Conservation (phyloP, 805 yeast species). For the Torulaspora maleeae region DNA sequence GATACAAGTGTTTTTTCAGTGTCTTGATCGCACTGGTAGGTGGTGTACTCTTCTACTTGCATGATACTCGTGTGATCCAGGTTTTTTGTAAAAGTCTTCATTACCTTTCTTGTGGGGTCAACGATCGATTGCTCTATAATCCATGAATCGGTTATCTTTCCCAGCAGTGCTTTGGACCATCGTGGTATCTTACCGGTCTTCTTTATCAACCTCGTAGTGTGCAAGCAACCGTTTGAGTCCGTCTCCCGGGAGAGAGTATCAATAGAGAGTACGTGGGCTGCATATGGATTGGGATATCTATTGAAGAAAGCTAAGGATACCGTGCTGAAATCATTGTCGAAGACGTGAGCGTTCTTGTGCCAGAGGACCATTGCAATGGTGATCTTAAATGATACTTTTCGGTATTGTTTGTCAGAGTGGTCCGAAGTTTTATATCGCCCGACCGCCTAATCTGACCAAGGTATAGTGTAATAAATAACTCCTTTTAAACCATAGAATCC, state of each 20-base stretch:
- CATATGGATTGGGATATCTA: slow-evolving; percentile 70
- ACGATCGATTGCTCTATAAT: slow-evolving; percentile 73
- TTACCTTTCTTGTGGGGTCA: slow-evolving; percentile 50
- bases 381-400: not conserved
- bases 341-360: slow-evolving; percentile 52
- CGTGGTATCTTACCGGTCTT: slow-evolving; percentile 78
- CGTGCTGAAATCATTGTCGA: slow-evolving; percentile 60
- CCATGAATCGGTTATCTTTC: slow-evolving; percentile 68
- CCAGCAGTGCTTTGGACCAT: slow-evolving; percentile 73
- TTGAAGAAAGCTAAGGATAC: slow-evolving; percentile 74
- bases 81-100: slow-evolving; percentile 73
- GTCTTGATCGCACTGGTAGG: slow-evolving; percentile 42
- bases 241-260: slow-evolving; percentile 66
- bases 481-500: not conserved
- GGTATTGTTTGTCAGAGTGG: not conserved
- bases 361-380: slow-evolving; percentile 54
- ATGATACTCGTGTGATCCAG: slow-evolving; percentile 77
- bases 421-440: slow-evolving; percentile 3
- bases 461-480: not conserved
- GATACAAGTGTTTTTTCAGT: slow-evolving; percentile 43
- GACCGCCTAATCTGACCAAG: not conserved
- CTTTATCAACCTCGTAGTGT: slow-evolving; percentile 66
- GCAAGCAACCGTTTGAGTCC: slow-evolving; percentile 58
- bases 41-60: slow-evolving; percentile 71
- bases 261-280: slow-evolving; percentile 76